Conservation (phyloP, 2,329 filamentous ascomycete species). For the Knufia petricola region DNA sequence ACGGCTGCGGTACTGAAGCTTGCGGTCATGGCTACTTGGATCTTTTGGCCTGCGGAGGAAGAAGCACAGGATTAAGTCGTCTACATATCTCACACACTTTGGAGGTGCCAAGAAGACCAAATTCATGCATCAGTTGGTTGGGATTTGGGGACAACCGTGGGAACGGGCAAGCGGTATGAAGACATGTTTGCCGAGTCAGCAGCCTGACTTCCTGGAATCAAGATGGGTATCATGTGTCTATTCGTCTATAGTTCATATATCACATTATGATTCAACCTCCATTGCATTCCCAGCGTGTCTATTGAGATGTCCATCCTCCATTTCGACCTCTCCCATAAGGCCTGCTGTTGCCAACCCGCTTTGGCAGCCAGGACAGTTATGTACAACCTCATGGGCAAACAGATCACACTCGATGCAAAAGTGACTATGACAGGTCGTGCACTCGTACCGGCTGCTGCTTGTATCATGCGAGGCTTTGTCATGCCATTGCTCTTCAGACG, state of each 20-base stretch:
- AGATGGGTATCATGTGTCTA: neutral
- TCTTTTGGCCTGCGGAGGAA: slow-evolving; percentile 47
- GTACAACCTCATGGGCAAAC: slow-evolving; percentile 84
- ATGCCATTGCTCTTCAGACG: slow-evolving; percentile 30
- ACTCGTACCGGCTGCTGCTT: slow-evolving; percentile 71
- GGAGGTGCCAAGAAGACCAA: too few species aligned
- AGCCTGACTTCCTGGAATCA: neutral
- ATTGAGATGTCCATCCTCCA: slow-evolving; percentile 3
- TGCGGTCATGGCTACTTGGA: slow-evolving; percentile 48
- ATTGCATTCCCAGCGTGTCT: neutral
- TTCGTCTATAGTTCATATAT: neutral
- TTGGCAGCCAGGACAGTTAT: slow-evolving; percentile 91
- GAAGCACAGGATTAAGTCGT: too few species aligned
- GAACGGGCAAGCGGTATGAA: too few species aligned
- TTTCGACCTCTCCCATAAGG: slow-evolving; percentile 22
- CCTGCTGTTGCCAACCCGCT: slow-evolving; percentile 26
- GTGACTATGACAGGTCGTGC: slow-evolving; percentile 74
- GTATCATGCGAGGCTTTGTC: slow-evolving; percentile 62
- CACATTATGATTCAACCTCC: slow-evolving; percentile 4
- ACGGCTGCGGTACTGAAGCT: slow-evolving; percentile 50
- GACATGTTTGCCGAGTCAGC: neutral
- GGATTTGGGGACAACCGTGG: too few species aligned
- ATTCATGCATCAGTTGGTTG: too few species aligned
- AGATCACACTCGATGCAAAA: slow-evolving; percentile 98
- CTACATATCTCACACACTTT: too few species aligned